Evolutionary conservation across 208 protist species (phyloP).

Genomic region (Leishmania tarentolae): DNA sequence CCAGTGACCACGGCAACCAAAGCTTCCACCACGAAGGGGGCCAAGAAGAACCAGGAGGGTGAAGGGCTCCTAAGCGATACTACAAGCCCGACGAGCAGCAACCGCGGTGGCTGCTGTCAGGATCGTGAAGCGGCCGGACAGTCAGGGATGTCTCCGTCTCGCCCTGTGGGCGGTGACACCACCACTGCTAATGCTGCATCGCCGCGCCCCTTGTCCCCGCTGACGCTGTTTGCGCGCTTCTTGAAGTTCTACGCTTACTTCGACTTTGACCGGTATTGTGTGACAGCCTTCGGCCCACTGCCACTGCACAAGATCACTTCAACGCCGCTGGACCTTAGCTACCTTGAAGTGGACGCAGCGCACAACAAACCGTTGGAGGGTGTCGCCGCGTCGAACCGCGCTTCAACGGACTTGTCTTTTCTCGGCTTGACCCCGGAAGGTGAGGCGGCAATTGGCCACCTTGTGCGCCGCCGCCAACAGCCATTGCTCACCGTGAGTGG

Average conservation of each 20-base stretch:
- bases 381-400: constrained; percentile 13
- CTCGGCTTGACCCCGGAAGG: constrained; percentile 77
- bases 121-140: neutral
- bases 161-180: neutral
- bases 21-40: constrained; percentile 2
- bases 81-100: neutral
- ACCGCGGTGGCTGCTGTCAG: neutral
- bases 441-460: constrained; percentile 53
- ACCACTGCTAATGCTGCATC: neutral
- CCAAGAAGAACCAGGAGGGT: neutral
- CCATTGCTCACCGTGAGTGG: constrained; percentile 78
- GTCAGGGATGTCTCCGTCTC: neutral
- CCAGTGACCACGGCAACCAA: neutral
- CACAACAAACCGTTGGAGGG: constrained; percentile 14
- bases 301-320: constrained; percentile 55
- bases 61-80: neutral
- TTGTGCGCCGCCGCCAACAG: constrained; percentile 57
- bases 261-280: constrained; percentile 80
- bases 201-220: constrained; percentile 34
- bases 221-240: constrained; percentile 73
- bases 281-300: constrained; percentile 81
- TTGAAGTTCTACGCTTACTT: constrained; percentile 84
- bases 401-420: constrained; percentile 32
- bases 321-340: constrained; percentile 56
- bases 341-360: constrained; percentile 61